Percentiles rank a stretch among this genome's conserved stretches.
Conservation (phyloP, 441 rosid species). For the Pelargonium myrrhifolium region DNA sequence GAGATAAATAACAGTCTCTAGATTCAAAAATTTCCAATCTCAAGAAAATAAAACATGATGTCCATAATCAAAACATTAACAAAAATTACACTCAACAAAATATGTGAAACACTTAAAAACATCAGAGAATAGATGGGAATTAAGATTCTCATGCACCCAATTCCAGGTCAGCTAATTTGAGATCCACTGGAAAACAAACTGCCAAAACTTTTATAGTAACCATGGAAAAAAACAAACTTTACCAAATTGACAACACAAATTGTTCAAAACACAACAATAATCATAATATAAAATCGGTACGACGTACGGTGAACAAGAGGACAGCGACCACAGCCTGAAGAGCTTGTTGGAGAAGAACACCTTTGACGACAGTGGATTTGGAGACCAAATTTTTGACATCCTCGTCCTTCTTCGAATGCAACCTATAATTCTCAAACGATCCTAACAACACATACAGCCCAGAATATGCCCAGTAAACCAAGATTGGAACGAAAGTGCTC, state of each 20-base stretch:
- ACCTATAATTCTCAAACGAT: slow-evolving; percentile 52
- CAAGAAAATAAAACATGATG: no score
- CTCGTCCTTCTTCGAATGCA: slow-evolving; percentile 68
- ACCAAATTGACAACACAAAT: not conserved
- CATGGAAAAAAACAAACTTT: not conserved
- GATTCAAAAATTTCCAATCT: no score
- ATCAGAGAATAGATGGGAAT: no score
- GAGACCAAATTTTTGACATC: slow-evolving; percentile 77
- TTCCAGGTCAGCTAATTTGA: no score
- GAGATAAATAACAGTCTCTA: no score
- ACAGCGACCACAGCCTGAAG: slow-evolving; percentile 72
- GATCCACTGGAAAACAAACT: no score
- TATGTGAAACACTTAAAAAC: no score
- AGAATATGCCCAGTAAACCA: slow-evolving; percentile 71
- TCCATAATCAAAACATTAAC: no score
- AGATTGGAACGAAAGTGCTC: slow-evolving; percentile 61
- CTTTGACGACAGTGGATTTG: slow-evolving; percentile 52
- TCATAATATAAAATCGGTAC: not conserved
- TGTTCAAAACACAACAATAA: not conserved
- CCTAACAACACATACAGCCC: slow-evolving; percentile 58
- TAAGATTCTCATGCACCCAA: no score
- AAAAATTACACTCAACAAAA: no score
- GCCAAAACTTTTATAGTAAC: no score
- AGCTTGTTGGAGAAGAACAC: slow-evolving; percentile 71
- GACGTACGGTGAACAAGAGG: slow-evolving; percentile 51